Conservation (phyloP, 148 eudicot species). For the Persicaria tinctoria region DNA sequence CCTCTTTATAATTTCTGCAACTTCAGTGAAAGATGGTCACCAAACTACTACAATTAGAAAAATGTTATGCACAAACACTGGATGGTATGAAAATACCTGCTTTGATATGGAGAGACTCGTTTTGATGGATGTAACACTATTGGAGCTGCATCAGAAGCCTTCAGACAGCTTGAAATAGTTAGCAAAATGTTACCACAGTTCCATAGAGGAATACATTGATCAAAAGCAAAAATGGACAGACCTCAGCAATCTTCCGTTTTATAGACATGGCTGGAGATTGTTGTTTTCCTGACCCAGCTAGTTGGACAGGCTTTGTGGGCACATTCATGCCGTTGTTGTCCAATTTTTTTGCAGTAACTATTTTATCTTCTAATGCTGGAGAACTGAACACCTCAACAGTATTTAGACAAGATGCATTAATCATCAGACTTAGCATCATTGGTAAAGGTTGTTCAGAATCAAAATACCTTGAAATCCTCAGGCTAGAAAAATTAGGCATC, state of each 20-base stretch:
- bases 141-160: conserved; percentile 5
- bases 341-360: conserved; percentile 1
- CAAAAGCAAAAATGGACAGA: neutral
- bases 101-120: neutral
- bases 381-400: conserved; percentile 4
- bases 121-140: conserved; percentile 7
- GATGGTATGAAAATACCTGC: neutral
- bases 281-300: neutral
- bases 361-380: neutral
- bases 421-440: neutral
- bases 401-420: neutral
- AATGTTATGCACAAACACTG: neutral
- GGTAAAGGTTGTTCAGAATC: neutral
- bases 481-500: conserved; percentile 18
- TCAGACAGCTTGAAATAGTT: neutral
- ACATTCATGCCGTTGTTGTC: neutral
- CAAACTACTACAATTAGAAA: conserved; percentile 5
- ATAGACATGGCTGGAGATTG: neutral
- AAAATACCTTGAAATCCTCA: conserved; percentile 23
- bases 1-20: conserved; percentile 2
- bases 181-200: neutral
- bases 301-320: neutral
- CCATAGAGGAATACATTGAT: neutral
- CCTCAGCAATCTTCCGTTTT: conserved; percentile 11
- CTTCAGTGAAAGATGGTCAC: neutral